These are phyloP conservation scores for Amanita inopinata DNA, from an alignment of 768 basidiomycete species.

Conservation along the genomic window DNA sequence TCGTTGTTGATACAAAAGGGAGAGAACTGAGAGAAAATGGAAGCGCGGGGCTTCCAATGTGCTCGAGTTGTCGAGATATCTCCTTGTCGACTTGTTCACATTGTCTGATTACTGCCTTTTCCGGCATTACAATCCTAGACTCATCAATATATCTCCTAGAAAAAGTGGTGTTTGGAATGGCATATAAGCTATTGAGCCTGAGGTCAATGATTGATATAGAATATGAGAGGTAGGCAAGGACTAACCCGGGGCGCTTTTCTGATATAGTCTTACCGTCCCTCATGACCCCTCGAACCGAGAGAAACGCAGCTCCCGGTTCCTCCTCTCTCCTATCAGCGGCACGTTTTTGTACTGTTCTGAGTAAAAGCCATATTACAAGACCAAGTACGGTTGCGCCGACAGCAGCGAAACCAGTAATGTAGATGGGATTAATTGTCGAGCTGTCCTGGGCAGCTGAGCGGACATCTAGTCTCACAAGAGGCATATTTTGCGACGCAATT, in stretches of 20 bases:
- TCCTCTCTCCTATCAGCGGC: constrained; percentile 25
- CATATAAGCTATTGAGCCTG: constrained; percentile 10
- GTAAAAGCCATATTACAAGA: constrained; percentile 31
- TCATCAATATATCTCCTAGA: neutral
- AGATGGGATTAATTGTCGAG: constrained; percentile 17
- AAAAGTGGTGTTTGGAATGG: constrained; percentile 4
- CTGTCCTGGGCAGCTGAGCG: constrained; percentile 5
- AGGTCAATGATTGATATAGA: neutral
- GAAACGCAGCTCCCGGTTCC: constrained; percentile 31
- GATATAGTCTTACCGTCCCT: constrained; percentile 22
- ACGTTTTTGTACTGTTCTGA: constrained; percentile 33
- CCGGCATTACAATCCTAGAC: constrained; percentile 5
- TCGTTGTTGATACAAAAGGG: neutral
- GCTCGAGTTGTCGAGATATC: neutral
- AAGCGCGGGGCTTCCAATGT: constrained; percentile 11
- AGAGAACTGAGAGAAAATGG: constrained; percentile 10
- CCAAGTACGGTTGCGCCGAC: constrained; percentile 30
- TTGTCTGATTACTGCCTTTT: constrained; percentile 4
- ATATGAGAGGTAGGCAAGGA: constrained; percentile 15
- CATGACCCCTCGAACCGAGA: constrained; percentile 39
- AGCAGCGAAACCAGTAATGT: constrained; percentile 43
- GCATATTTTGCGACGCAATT: neutral
- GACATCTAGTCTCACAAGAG: constrained; percentile 7
- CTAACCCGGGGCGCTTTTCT: constrained; percentile 16
- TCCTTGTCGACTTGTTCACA: neutral